Conservation (phyloP, 352 stramenopile genomes). For the Phytophthora rubi region DNA sequence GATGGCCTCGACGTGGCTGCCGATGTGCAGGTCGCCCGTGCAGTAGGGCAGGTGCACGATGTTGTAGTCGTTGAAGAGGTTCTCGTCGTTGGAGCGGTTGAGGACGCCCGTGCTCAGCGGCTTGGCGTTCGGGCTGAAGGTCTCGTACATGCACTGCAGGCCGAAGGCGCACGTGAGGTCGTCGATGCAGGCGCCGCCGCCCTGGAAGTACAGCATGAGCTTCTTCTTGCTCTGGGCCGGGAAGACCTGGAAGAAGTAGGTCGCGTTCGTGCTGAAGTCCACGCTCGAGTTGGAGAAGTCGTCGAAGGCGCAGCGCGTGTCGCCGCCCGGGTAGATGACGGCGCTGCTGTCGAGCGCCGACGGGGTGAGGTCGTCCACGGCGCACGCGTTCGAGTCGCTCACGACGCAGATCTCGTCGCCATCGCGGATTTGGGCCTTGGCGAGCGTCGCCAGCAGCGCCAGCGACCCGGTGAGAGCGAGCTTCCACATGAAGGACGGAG, state of each 20-base stretch:
- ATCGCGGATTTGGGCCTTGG: slow-evolving; percentile 40
- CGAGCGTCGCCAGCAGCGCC: slow-evolving; percentile 29
- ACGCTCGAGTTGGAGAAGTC: slow-evolving; percentile 50
- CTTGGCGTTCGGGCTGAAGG: slow-evolving; percentile 58
- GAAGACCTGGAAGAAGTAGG: slow-evolving; percentile 84
- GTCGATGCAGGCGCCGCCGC: slow-evolving; percentile 71
- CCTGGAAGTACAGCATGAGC: slow-evolving; percentile 77
- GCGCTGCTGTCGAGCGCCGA: slow-evolving; percentile 54
- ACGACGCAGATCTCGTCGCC: slow-evolving; percentile 67
- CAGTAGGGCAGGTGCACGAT: slow-evolving; percentile 81
- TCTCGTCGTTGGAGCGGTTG: slow-evolving; percentile 65
- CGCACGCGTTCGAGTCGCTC: slow-evolving; percentile 52
- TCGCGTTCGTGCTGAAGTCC: slow-evolving; percentile 54
- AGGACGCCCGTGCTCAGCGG: slow-evolving; percentile 61
- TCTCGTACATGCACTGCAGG: slow-evolving; percentile 67
- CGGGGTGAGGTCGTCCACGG: slow-evolving; percentile 53
- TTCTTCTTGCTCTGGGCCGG: slow-evolving; percentile 67
- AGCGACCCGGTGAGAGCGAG: slow-evolving; percentile 36
- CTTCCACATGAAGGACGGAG: slow-evolving; percentile 40
- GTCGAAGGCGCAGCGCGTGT: slow-evolving; percentile 65
- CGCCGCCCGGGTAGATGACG: slow-evolving; percentile 63
- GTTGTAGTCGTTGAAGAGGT: slow-evolving; percentile 81
- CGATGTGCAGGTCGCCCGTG: slow-evolving; percentile 75
- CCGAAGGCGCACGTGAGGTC: slow-evolving; percentile 69
- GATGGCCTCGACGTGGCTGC: slow-evolving; percentile 39